Base-by-base conservation (phyloP, 2,329 filamentous ascomycete species). In the Coniochaeta pulveracea region DNA sequence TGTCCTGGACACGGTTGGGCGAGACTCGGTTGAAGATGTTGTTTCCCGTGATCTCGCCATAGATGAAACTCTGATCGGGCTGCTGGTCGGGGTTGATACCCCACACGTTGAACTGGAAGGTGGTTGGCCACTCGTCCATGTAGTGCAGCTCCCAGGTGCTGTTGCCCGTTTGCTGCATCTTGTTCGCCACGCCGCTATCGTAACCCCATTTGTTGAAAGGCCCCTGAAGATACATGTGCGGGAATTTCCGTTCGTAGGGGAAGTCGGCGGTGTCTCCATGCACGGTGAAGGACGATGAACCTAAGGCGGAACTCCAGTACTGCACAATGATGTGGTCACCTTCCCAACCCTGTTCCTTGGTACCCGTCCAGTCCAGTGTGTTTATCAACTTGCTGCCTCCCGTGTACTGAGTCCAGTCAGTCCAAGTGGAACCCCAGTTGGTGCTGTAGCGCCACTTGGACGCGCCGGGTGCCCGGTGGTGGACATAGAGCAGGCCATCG, bases 61-160 rank as follows among this genome's bases (percentile, higher is more conserved):
- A 69, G 3, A 76, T 64, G 36, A 60, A 64, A 6, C 65, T 66
- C 39, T 72, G 61, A 48, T 80, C 76, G 0, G 76, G 74, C 42
- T 69, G 56, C 14, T 73, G 72, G 49, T 78, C 66, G 1, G 67
- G 64, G 43, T 79, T 75, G 47, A 79, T 72, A 32, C 76, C 76
- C 76, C 76, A 80, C 4, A 76, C 62, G 42, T 79, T 80, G 38
- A 79, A 54, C 44, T 79, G 74, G 36, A 73, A 66, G 30, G 65
- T 55, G 3, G 68, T 65, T 5, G 76, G 76, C 66, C 72, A 80
- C 46, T 80, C 76, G 4, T 64, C 60, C 63, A 77, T 68, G 38
- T 78, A 72, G 40, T 72, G 61, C 42, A 69, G 72, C 12, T 60
- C 55, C 76, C 76, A 80, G 3, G 56, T 51, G 14, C 62, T 58